Conservation (phyloP, 2,329 filamentous ascomycete genomes). For the Aureobasidium sp. region DNA sequence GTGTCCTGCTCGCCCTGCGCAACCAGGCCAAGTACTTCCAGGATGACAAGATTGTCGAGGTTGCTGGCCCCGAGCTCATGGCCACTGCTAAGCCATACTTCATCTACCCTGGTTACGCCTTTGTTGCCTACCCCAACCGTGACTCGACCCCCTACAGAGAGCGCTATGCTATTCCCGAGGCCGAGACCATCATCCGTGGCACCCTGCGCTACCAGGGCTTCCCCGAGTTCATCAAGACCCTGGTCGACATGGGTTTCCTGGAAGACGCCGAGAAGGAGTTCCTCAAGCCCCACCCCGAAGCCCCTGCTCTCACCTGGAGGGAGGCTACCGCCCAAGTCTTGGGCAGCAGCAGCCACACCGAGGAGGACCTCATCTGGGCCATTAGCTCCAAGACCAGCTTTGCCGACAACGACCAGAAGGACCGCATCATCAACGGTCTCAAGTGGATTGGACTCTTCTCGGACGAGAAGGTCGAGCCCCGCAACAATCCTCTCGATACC, state of each 20-base stretch:
- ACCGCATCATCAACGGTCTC: slow-evolving; percentile 61
- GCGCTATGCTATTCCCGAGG: slow-evolving; percentile 86
- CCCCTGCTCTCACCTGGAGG: slow-evolving; percentile 57
- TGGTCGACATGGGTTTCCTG: slow-evolving; percentile 87
- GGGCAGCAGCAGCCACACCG: slow-evolving; percentile 54
- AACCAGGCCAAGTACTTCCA: slow-evolving; percentile 80
- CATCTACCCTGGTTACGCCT: slow-evolving; percentile 81
- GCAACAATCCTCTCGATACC: slow-evolving; percentile 79
- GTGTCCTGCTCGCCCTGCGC: slow-evolving; percentile 76
- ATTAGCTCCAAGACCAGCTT: slow-evolving; percentile 71
- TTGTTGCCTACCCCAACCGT: slow-evolving; percentile 89
- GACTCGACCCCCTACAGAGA: slow-evolving; percentile 82
- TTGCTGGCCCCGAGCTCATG: slow-evolving; percentile 53
- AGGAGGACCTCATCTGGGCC: slow-evolving; percentile 56
- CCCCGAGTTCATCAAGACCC: slow-evolving; percentile 77
- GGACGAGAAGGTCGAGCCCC: slow-evolving; percentile 57
- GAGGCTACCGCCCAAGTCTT: slow-evolving; percentile 74
- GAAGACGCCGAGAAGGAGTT: slow-evolving; percentile 57
- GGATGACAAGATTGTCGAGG: slow-evolving; percentile 60
- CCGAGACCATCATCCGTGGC: slow-evolving; percentile 73
- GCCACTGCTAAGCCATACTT: slow-evolving; percentile 77
- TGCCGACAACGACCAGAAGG: slow-evolving; percentile 55
- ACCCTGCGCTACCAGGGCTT: slow-evolving; percentile 84
- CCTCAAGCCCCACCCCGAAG: slow-evolving; percentile 47
- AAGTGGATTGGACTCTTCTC: slow-evolving; percentile 64